Evolutionary conservation across 2,329 filamentous ascomycete genomes (phyloP).

Genomic region (Alternaria ventricosa): DNA sequence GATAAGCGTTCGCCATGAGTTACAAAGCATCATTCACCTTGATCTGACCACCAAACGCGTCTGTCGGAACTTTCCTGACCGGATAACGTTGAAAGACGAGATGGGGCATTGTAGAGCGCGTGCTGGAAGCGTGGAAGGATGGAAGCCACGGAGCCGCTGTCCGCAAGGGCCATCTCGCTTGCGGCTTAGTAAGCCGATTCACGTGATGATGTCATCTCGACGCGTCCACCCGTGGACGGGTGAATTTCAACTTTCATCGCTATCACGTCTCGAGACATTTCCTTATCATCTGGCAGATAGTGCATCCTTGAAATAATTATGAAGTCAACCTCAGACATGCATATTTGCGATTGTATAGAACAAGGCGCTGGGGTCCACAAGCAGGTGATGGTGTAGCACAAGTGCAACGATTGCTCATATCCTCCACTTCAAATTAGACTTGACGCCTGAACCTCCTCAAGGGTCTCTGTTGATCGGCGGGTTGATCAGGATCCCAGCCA

Average conservation of each 20-base stretch:
- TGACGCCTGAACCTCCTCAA: constrained; percentile 5
- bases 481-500: constrained; percentile 30
- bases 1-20: not conserved
- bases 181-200: not conserved
- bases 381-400: not conserved
- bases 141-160: not conserved
- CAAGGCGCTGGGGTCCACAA: not conserved
- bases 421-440: not conserved
- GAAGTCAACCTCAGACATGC: not conserved
- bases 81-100: not conserved
- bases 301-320: not conserved
- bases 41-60: not conserved
- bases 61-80: not conserved
- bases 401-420: fast-evolving
- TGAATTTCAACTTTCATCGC: not conserved
- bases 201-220: not conserved
- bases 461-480: constrained; percentile 7
- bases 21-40: not conserved
- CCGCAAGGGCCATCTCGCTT: not conserved
- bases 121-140: not conserved
- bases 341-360: not conserved
- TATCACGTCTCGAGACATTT: not conserved
- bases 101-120: not conserved
- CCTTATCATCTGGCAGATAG: not conserved
- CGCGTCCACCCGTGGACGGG: not conserved